These are phyloP conservation scores for Benincasa hispida DNA, from an alignment of 306 rosid genomes.

Conservation along the genomic window DNA sequence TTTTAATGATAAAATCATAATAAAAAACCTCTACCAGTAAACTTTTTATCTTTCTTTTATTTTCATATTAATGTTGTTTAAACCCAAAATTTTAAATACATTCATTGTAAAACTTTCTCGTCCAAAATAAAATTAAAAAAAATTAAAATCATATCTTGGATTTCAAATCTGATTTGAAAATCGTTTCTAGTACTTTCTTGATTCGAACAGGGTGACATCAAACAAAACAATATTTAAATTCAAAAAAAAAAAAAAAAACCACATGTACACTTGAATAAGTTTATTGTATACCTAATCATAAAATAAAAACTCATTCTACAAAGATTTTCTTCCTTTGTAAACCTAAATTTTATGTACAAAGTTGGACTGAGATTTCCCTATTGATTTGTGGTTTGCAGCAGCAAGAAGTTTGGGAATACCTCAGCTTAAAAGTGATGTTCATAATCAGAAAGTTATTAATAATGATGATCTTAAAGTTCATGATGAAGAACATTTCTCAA, in stretches of 20 bases:
- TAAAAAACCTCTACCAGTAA: too few species aligned
- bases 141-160: too few species aligned
- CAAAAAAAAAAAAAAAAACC: background rate
- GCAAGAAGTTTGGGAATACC: slow-evolving; percentile 37
- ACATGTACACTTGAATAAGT: background rate
- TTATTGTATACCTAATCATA: background rate
- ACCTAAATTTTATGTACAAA: background rate
- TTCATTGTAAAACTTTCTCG: too few species aligned
- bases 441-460: background rate
- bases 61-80: too few species aligned
- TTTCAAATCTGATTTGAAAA: too few species aligned
- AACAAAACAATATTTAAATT: too few species aligned
- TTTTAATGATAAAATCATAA: too few species aligned
- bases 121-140: too few species aligned
- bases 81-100: too few species aligned
- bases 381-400: slow-evolving; percentile 12
- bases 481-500: slow-evolving; percentile 22
- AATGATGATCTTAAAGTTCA: slow-evolving; percentile 9
- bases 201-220: background rate
- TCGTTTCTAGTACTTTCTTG: too few species aligned
- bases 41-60: too few species aligned
- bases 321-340: background rate
- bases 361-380: background rate
- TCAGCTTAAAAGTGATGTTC: background rate
- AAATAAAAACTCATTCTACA: background rate